Evolutionary conservation across 345 rosid species (phyloP), one percentile per base, ranked within the genome.

Genomic region (Passiflora organensis): DNA sequence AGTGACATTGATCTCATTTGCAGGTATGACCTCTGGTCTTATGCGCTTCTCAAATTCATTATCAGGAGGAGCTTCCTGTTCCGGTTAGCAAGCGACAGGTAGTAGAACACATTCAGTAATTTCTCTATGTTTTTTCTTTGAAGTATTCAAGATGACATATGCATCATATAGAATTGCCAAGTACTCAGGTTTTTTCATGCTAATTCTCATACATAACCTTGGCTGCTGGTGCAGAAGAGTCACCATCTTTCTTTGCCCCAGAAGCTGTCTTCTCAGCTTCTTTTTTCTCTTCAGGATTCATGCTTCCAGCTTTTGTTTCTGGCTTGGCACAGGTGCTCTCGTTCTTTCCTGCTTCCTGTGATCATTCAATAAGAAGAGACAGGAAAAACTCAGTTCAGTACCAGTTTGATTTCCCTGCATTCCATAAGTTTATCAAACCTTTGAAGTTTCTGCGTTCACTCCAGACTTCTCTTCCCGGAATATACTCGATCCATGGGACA

Each of bases 41-140:
- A 86, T 89, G 15, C 95, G 84, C 79, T 89, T 93, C 76, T 93
- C 99, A 37, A 93, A 89, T 76, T 93, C 99, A 48, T 93, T 89
- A 76, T 89, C 99, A 0, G 87, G 91, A 47, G 79, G 66, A 58
- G 74, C 82, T 59, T 88, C 94, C 95, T 86, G 78, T 58, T 48
- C n/a, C n/a, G n/a, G n/a, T n/a, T n/a, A n/a, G n/a, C n/a, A n/a
- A n/a, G n/a, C n/a, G n/a, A n/a, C n/a, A n/a, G n/a, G n/a, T n/a
- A n/a, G n/a, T n/a, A n/a, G n/a, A n/a, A n/a, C n/a, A n/a, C n/a
- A n/a, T n/a, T n/a, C n/a, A n/a, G n/a, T n/a, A n/a, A n/a, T n/a
- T n/a, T n/a, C n/a, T n/a, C n/a, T n/a, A n/a, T n/a, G n/a, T n/a
- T n/a, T n/a, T n/a, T n/a, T n/a, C n/a, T n/a, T n/a, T n/a, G n/a